Conservation (phyloP, 225 moss, liverwort and hornwort genomes). For the Antitrichia curtipendula region DNA sequence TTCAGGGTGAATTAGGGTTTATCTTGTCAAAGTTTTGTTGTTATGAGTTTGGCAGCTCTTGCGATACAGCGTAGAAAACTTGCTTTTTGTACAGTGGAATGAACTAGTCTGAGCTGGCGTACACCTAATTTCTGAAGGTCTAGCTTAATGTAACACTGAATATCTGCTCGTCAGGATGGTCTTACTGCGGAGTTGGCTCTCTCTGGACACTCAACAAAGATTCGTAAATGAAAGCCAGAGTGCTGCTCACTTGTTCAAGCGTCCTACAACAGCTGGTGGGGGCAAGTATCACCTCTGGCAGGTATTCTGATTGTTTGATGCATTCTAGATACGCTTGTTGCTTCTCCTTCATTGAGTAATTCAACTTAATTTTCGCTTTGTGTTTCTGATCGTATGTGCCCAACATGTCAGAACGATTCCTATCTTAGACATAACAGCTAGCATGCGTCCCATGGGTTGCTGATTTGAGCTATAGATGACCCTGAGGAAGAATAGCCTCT, state of each 20-base stretch:
- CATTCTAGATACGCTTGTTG: background rate
- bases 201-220: conserved; percentile 60
- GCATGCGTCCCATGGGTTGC: background rate
- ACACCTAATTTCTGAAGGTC: background rate
- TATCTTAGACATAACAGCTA: background rate
- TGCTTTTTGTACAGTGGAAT: background rate
- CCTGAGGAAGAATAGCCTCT: background rate
- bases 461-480: background rate
- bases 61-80: background rate
- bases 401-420: background rate
- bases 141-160: background rate
- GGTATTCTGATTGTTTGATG: conserved; percentile 34
- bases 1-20: background rate
- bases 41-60: background rate
- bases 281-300: conserved; percentile 89
- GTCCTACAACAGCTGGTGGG: conserved; percentile 76
- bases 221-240: conserved; percentile 57
- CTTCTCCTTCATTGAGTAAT: background rate
- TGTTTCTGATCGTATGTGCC: background rate
- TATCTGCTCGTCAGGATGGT: conserved; percentile 51
- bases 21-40: background rate
- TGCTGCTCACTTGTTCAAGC: conserved; percentile 54
- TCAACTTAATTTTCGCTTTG: background rate
- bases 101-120: background rate
- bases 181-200: conserved; percentile 67